Evolutionary conservation across 257 asterid genomes (phyloP), one percentile per base, ranked within the genome.

Genomic region (Solanum okadae): DNA sequence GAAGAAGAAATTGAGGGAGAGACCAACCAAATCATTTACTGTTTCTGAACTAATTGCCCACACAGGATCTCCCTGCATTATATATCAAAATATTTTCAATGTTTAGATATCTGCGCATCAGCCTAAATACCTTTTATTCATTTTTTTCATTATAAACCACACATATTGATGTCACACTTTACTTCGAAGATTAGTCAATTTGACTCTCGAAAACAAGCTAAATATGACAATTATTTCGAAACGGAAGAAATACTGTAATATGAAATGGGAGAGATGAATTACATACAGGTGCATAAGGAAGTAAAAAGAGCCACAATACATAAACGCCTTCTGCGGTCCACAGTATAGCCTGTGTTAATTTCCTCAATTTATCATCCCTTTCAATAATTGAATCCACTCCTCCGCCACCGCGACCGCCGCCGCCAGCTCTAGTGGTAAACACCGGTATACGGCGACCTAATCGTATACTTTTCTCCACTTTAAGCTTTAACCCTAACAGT

Each of bases 21-120:
- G 99, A 46, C 95, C 98, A 65, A 97, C 90, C 52, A 97, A 89
- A 83, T 95, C 93, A 88, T 90, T 89, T 87, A 94, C 90, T 29
- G 99, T 97, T 38, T 95, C 96, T 70, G 95, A 91, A 92, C 96
- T 97, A 89, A 96, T 97, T 61, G 98, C 93, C 98, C 99, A 96
- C 15, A 96, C 94, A 67, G 99, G 99, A 93, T 95, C 99, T n/a
- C 99, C 99, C 99, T 96, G 96, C 92, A 92, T 20, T 46, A 78
- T 31, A 65, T 72, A 77, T 38, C 40, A 44, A 27, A 18, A 44
- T 27, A 81, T 27, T 81, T 79, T 29, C 67, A 81, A 27, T 46
- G 0, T 1, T 46, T 14, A 46, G 3, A 14, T 46, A 46, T 46
- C 59, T 20, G 20, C 3, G 59, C 1, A 0, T 46, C 18, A 46